Percentiles rank a stretch among this genome's conserved stretches.
Conservation (phyloP, 371 early-diverging fungal species). For the Apophysomyces elegans region DNA sequence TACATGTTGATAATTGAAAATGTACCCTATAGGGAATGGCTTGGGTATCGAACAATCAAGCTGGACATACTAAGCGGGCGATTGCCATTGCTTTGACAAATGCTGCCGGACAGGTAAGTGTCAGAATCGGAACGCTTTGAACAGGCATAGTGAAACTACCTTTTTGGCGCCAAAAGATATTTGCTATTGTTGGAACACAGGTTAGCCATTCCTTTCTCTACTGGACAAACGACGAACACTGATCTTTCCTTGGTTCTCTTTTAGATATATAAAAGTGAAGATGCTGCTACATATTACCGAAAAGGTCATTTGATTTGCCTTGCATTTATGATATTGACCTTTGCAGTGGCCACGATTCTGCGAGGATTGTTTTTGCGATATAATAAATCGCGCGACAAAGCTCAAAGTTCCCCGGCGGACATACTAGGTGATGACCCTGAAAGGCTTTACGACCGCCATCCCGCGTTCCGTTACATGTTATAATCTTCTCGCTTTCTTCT, state of each 20-base stretch:
- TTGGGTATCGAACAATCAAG: constrained; percentile 47
- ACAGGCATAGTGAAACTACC: background rate
- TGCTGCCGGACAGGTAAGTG: constrained; percentile 33
- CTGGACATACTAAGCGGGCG: constrained; percentile 48
- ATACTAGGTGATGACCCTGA: background rate
- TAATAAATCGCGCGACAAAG: constrained; percentile 2
- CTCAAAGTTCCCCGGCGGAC: background rate
- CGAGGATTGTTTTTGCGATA: constrained; percentile 4
- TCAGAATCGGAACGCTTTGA: background rate
- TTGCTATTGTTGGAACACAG: constrained; percentile 30
- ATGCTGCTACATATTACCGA: constrained; percentile 27
- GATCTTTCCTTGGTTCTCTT: background rate
- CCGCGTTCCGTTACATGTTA: too few relatives aligned
- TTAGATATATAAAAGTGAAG: constrained; percentile 34
- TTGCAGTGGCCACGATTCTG: background rate
- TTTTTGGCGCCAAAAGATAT: background rate
- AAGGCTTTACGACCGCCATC: too few relatives aligned
- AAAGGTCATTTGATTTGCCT: constrained; percentile 18
- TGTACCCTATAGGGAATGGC: constrained; percentile 21
- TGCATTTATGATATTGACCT: constrained; percentile 3
- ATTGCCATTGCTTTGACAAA: constrained; percentile 42
- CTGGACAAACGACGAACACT: too few relatives aligned
- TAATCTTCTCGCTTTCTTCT: too few relatives aligned
- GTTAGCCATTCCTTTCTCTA: constrained; percentile 6
- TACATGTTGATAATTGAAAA: too few relatives aligned